Evolutionary conservation across 176 grass and related monocot genomes (phyloP).

Genomic region (Triticum aestivum): DNA sequence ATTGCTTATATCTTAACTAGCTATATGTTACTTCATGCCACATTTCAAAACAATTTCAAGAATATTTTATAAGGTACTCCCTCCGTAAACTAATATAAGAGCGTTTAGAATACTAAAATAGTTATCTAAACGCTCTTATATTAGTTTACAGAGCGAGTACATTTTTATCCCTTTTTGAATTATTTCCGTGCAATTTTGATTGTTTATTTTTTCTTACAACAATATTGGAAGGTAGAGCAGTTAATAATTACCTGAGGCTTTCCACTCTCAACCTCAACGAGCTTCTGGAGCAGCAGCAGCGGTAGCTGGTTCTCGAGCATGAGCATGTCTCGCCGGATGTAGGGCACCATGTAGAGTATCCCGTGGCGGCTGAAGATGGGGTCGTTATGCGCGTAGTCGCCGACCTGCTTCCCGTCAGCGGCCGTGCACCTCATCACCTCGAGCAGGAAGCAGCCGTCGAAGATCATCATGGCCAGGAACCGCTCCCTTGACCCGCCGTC

Average conservation of each 20-base stretch:
- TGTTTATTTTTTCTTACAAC: too few relatives aligned
- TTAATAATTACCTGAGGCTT: not conserved
- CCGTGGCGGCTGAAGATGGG: constrained; percentile 67
- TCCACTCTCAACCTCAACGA: not conserved
- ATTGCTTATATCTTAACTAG: too few relatives aligned
- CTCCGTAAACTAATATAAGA: too few relatives aligned
- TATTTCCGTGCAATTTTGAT: too few relatives aligned
- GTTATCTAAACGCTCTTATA: too few relatives aligned
- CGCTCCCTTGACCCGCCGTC: not conserved
- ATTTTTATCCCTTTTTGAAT: too few relatives aligned
- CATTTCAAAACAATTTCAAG: too few relatives aligned
- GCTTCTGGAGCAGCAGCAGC: constrained; percentile 42
- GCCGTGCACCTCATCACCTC: constrained; percentile 51
- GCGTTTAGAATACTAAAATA: too few relatives aligned
- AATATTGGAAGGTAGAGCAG: too few relatives aligned
- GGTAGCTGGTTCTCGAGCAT: constrained; percentile 74
- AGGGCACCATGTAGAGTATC: constrained; percentile 49
- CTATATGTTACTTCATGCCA: too few relatives aligned
- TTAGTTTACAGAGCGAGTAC: too few relatives aligned
- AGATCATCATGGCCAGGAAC: constrained; percentile 23
- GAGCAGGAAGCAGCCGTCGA: constrained; percentile 70
- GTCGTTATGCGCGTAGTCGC: constrained; percentile 51
- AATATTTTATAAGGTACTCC: too few relatives aligned
- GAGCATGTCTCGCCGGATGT: constrained; percentile 59
- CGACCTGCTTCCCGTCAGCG: not conserved